phyloP scores from a whole-genome alignment of 352 stramenopile genomes.

The Phytopythium sindhum region DNA sequence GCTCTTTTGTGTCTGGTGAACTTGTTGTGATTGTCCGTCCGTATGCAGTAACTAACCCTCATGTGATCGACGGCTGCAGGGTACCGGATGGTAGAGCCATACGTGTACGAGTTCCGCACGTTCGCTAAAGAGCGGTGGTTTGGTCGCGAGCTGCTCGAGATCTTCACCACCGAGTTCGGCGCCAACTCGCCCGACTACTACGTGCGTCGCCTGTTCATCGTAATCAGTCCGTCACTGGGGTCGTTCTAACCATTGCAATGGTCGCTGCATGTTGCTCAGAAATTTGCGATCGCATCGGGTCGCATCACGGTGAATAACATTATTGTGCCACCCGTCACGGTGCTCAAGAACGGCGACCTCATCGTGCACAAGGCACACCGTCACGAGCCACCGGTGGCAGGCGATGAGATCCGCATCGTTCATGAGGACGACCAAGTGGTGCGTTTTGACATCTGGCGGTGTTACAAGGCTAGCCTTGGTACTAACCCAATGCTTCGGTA shows the following conservation, averaged over 20 bases:
- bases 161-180: constrained; percentile 88
- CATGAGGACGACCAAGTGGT: constrained; percentile 80
- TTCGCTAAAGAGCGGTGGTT: constrained; percentile 96
- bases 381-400: constrained; percentile 93
- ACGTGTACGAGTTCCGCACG: constrained; percentile 95
- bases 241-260: constrained; percentile 7
- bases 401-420: constrained; percentile 76
- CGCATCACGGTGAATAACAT: constrained; percentile 92
- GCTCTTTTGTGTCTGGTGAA: not conserved
- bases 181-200: constrained; percentile 87
- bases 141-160: constrained; percentile 84
- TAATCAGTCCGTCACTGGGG: too few relatives aligned
- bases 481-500: constrained; percentile 5
- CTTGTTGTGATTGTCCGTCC: too few relatives aligned
- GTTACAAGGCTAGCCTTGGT: not conserved
- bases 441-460: not conserved
- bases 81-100: constrained; percentile 88
- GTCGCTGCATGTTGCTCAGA: constrained; percentile 30
- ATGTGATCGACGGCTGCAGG: constrained; percentile 26
- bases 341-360: constrained; percentile 92
- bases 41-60: constrained; percentile 5
- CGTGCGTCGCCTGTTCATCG: constrained; percentile 21
- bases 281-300: constrained; percentile 90
- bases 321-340: constrained; percentile 69
- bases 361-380: constrained; percentile 94